phyloP scores from a whole-genome alignment of 768 basidiomycete genomes.

The Multifurca ochricompacta region DNA sequence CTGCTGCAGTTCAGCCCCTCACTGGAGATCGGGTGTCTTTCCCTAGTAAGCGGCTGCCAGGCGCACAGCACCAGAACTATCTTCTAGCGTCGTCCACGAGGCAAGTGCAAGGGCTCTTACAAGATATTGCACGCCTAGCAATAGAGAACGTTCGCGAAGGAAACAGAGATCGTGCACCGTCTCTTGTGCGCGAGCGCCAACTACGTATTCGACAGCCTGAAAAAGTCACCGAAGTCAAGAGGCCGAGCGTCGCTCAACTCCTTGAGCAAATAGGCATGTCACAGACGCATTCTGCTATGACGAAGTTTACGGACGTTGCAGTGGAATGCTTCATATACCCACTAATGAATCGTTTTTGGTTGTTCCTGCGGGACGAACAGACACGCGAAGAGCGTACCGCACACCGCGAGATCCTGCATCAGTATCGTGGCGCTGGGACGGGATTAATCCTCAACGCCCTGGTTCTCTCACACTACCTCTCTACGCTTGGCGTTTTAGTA shows the following conservation, averaged over 20 bases:
- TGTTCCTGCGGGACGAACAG: conserved; percentile 82
- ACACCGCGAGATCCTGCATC: conserved; percentile 42
- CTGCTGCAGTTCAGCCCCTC: conserved; percentile 29
- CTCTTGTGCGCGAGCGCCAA: conserved; percentile 64
- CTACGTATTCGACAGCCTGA: conserved; percentile 51
- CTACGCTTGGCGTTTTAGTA: conserved; percentile 69
- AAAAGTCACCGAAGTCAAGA: conserved; percentile 38
- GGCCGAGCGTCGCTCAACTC: conserved; percentile 12
- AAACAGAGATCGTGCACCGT: conserved; percentile 48
- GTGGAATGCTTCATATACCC: conserved; percentile 87
- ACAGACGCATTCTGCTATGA: conserved; percentile 12
- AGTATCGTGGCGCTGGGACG: conserved; percentile 68
- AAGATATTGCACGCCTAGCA: conserved; percentile 52
- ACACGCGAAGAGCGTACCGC: conserved; percentile 64
- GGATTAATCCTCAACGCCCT: conserved; percentile 76
- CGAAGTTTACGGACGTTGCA: conserved; percentile 61
- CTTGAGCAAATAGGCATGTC: conserved; percentile 11
- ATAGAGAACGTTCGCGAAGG: conserved; percentile 53
- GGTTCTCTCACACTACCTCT: conserved; percentile 66
- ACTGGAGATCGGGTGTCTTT: conserved; percentile 41
- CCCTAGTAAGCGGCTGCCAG: conserved; percentile 76
- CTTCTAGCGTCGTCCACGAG: conserved; percentile 25
- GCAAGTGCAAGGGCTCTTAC: conserved; percentile 51
- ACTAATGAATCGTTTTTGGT: conserved; percentile 90
- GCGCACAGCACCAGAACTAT: conserved; percentile 51